Percentiles rank a stretch among this genome's conserved stretches.
Evolutionary conservation across 768 basidiomycete species (phyloP).

Genomic region (Psilocybe azurescens): DNA sequence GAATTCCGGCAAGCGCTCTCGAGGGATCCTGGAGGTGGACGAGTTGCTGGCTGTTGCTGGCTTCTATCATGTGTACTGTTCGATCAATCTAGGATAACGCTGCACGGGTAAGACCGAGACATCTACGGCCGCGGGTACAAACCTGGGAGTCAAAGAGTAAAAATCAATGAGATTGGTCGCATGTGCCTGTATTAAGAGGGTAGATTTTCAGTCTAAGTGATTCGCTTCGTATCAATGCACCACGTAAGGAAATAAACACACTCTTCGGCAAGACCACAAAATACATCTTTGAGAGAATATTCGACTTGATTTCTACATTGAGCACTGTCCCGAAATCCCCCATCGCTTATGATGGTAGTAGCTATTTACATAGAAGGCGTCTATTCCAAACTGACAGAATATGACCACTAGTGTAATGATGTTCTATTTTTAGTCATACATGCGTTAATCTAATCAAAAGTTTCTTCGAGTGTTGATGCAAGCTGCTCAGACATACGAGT

Average conservation of each 20-base stretch:
- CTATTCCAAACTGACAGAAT: slow-evolving; percentile 9
- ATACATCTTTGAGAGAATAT: slow-evolving; percentile 22
- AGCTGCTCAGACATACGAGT: no score
- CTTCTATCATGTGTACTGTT: background rate
- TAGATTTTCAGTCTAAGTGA: slow-evolving; percentile 16
- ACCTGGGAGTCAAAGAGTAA: slow-evolving; percentile 25
- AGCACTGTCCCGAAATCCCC: slow-evolving; percentile 28
- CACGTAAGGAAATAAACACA: slow-evolving; percentile 12
- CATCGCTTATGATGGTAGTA: slow-evolving; percentile 17
- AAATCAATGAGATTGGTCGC: slow-evolving; percentile 24
- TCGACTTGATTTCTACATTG: slow-evolving; percentile 31
- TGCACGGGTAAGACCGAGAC: slow-evolving; percentile 18
- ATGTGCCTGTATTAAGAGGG: slow-evolving; percentile 16
- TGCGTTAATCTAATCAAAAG: background rate
- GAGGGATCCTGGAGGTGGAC: no score
- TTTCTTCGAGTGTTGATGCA: no score
- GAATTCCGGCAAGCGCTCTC: no score
- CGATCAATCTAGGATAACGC: background rate
- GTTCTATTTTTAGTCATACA: background rate
- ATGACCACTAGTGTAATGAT: background rate
- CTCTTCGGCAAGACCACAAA: slow-evolving; percentile 28
- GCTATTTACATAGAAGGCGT: background rate
- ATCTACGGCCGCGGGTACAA: slow-evolving; percentile 23
- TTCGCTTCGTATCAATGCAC: background rate
- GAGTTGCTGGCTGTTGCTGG: no score